A percentile compares a stretch with the other conserved stretches of the same genome.
Conservation (phyloP, 306 rosid species). For the Argentina anserina region DNA sequence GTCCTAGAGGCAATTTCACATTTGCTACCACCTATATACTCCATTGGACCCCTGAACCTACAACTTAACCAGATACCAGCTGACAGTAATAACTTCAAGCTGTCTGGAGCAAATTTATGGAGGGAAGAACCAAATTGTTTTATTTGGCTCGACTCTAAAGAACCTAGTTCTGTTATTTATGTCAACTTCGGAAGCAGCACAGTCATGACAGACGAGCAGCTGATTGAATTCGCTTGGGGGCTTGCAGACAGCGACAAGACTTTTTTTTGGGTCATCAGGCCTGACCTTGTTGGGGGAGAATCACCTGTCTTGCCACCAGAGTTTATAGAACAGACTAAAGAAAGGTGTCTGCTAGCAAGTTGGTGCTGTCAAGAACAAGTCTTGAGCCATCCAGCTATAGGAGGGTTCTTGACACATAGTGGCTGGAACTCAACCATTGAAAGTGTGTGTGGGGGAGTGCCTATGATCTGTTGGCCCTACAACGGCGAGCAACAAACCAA, state of each 20-base stretch:
- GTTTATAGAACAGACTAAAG: conserved; percentile 34
- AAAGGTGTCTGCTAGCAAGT: conserved; percentile 34
- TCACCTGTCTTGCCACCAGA: conserved; percentile 33
- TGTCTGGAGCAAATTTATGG: conserved; percentile 60
- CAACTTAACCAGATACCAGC: conserved; percentile 24
- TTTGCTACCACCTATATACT: conserved; percentile 42
- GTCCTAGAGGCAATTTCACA: conserved; percentile 33
- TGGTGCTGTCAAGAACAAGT: conserved; percentile 73
- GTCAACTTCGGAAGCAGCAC: conserved; percentile 43
- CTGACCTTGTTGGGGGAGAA: conserved; percentile 45
- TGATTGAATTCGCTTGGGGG: conserved; percentile 67
- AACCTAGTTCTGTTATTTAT: conserved; percentile 20
- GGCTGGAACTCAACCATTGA: conserved; percentile 81
- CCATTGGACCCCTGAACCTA: conserved; percentile 53
- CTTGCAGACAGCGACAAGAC: conserved; percentile 41
- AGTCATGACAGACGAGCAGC: conserved; percentile 43
- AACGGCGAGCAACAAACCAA: conserved; percentile 69
- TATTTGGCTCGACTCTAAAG: conserved; percentile 46
- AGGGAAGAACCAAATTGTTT: conserved; percentile 48
- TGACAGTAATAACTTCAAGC: conserved; percentile 1
- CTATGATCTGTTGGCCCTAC: conserved; percentile 67
- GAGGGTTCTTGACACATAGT: conserved; percentile 56
- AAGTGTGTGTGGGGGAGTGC: conserved; percentile 49
- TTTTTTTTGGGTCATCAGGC: conserved; percentile 55
- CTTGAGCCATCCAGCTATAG: conserved; percentile 42